These are phyloP conservation scores for Neofusicoccum laricinum DNA, from an alignment of 2,329 filamentous ascomycete genomes.

Conservation along the genomic window DNA sequence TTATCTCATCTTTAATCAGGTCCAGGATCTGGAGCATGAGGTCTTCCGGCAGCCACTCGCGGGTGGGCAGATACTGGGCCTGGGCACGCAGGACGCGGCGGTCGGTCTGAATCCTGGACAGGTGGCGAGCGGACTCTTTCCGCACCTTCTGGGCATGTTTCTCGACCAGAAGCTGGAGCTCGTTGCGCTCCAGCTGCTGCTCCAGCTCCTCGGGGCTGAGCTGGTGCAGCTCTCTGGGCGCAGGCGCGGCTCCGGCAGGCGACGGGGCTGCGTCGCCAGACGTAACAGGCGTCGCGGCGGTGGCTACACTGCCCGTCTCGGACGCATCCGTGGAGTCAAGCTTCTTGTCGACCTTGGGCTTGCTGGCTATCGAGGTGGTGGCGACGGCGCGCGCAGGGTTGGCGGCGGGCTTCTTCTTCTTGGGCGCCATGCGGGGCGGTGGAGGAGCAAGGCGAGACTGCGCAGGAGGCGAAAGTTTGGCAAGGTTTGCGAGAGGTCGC, in stretches of 20 bases:
- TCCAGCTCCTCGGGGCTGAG: conserved; percentile 87
- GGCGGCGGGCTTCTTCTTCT: conserved; percentile 83
- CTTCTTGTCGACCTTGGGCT: conserved; percentile 54
- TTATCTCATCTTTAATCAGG: conserved; percentile 63
- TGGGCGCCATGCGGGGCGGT: conserved; percentile 60
- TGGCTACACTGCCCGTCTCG: conserved; percentile 17
- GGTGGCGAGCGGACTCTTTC: conserved; percentile 74
- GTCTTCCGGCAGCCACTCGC: conserved; percentile 78
- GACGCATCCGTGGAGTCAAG: conserved; percentile 24
- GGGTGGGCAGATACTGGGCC: conserved; percentile 67
- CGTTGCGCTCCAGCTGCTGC: conserved; percentile 81
- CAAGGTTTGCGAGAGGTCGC: not conserved
- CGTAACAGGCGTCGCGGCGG: conserved; percentile 10
- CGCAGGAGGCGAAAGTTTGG: not conserved
- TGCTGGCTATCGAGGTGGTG: conserved; percentile 88
- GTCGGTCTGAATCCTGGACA: conserved; percentile 77
- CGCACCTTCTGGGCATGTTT: conserved; percentile 76
- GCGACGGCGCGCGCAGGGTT: conserved; percentile 92
- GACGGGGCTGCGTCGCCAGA: conserved; percentile 10
- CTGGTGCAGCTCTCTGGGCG: conserved; percentile 43
- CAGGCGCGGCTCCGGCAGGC: conserved; percentile 21
- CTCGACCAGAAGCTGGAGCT: conserved; percentile 83
- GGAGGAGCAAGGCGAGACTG: not conserved
- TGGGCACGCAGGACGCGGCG: conserved; percentile 76
- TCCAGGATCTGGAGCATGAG: conserved; percentile 74